These are phyloP conservation scores for Apophysomyces trapeziformis DNA, from an alignment of 371 early-diverging fungal genomes.

Conservation along the genomic window DNA sequence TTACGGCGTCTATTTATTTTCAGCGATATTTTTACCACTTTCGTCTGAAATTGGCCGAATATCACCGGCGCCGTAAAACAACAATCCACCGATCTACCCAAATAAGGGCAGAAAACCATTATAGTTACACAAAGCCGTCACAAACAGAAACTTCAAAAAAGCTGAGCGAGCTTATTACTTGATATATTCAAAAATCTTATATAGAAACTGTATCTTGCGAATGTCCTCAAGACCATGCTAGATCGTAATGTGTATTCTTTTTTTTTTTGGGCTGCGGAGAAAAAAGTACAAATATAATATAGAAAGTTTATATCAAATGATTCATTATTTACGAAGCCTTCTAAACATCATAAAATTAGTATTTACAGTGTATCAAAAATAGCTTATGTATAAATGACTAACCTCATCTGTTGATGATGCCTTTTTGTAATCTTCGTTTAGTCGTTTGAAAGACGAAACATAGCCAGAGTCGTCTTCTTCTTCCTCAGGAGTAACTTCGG, in stretches of 20 bases:
- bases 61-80: not conserved
- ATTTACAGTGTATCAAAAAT: not conserved
- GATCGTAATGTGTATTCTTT: not conserved
- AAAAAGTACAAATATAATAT: not conserved
- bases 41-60: not conserved
- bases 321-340: not conserved
- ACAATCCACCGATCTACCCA: not conserved
- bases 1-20: not conserved
- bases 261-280: not conserved
- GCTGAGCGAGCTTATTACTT: too few species aligned
- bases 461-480: constrained; percentile 16
- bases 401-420: constrained; percentile 9
- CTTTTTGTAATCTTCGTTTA: constrained; percentile 18
- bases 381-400: not conserved
- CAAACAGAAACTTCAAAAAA: too few species aligned
- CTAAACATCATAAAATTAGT: constrained; percentile 2
- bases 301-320: not conserved
- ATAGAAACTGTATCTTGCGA: too few species aligned
- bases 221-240: too few species aligned
- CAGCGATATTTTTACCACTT: not conserved
- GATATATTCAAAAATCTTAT: too few species aligned
- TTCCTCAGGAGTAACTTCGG: constrained; percentile 52
- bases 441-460: constrained; percentile 9
- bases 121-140: too few species aligned
- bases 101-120: too few species aligned